Evolutionary conservation across 192 early-diverging fungal species (phyloP).

Genomic region (Podila epicladia): DNA sequence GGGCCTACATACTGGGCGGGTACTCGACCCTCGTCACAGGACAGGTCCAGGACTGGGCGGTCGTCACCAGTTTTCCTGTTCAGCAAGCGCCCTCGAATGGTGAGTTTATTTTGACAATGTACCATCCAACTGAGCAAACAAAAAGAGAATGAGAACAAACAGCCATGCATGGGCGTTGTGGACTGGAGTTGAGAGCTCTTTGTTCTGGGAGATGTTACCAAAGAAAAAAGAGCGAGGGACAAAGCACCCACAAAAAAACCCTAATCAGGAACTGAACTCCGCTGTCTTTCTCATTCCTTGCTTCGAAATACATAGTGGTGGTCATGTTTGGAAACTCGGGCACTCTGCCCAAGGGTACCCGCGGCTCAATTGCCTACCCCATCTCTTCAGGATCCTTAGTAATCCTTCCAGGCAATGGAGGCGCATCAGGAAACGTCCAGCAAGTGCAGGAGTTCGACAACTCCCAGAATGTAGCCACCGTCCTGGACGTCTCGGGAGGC

Average conservation of each 20-base stretch:
- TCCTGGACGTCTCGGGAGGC: constrained; percentile 4
- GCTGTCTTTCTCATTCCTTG: background rate
- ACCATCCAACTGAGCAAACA: no score
- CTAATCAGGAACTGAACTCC: background rate
- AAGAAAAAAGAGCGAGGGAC: background rate
- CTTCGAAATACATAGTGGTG: constrained; percentile 13
- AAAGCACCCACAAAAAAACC: background rate
- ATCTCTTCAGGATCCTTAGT: background rate
- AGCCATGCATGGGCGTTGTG: background rate
- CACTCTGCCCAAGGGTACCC: constrained; percentile 6
- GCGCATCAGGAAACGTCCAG: constrained; percentile 14
- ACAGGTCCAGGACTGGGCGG: constrained; percentile 28
- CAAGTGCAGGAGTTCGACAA: constrained; percentile 12
- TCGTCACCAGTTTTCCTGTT: constrained; percentile 40
- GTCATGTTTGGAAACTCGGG: constrained; percentile 52
- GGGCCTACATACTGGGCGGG: constrained; percentile 35
- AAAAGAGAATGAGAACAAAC: no score
- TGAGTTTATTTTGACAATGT: constrained; percentile 4
- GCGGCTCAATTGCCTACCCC: constrained; percentile 30
- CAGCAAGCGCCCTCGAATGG: constrained; percentile 42
- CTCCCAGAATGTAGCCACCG: background rate
- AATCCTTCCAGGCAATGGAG: constrained; percentile 41
- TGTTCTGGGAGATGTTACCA: background rate
- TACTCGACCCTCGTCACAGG: constrained; percentile 40
- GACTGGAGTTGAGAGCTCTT: background rate